These are phyloP conservation scores for Mycena maculata DNA, from an alignment of 768 basidiomycete genomes.

Conservation along the genomic window DNA sequence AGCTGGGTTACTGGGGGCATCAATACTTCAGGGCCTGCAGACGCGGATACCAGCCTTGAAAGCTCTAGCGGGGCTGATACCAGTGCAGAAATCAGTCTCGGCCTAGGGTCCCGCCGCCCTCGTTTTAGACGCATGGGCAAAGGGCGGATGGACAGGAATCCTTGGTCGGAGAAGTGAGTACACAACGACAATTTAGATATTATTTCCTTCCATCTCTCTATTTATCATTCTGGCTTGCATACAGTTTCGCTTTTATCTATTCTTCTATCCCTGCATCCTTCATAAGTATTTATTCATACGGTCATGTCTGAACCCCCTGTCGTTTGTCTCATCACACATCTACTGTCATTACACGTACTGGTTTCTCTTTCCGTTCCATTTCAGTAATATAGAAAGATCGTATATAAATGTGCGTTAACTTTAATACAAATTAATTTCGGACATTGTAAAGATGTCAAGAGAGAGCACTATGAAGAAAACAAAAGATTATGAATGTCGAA, in stretches of 20 bases:
- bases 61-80: not conserved
- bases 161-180: not conserved
- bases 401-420: not conserved
- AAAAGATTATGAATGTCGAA: not conserved
- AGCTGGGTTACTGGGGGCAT: no score
- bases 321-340: not conserved
- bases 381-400: slow-evolving; percentile 1
- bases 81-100: not conserved
- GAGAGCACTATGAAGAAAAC: no score
- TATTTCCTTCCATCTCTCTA: no score
- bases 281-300: not conserved
- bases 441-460: no score
- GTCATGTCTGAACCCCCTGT: not conserved
- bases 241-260: no score
- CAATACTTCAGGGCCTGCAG: no score
- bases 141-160: not conserved
- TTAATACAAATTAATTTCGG: slow-evolving; percentile 20
- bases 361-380: not conserved
- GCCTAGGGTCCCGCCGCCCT: not conserved
- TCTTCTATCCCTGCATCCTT: not conserved
- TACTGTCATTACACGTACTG: not conserved
- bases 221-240: no score
- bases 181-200: no score
- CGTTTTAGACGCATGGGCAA: slow-evolving; percentile 7
- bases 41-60: no score